Base-by-base conservation (phyloP, 352 stramenopile genomes). In the Pythium oligandrum region DNA sequence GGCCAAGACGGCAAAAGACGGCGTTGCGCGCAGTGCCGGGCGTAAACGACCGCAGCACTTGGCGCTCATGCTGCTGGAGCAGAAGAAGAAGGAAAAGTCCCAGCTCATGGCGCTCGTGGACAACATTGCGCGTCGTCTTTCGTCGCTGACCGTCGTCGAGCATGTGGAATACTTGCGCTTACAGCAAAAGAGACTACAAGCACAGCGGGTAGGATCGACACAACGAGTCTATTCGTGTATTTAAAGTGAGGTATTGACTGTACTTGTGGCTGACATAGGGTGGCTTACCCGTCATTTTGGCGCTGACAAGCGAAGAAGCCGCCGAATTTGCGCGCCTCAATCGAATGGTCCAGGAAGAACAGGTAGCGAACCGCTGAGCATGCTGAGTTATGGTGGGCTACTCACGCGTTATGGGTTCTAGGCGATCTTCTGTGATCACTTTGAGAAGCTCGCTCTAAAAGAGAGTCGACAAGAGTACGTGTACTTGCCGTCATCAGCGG, bases 161-260 rank as follows among this genome's bases (percentile, higher is more conserved):
- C 81, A 91, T 49, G 60, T 78, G 30, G 57, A 57, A 39, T 90
- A 81, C 55, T 62, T 83, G 40, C 39, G 47, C 30, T 47, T 90
- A 36, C 53, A 75, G 49, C 70, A 66, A 40, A 86, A 83, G 52
- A 48, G 71, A 0, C 62, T 64, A 3, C 39, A 68, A 3, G 75
- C 71, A 2, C 65, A 78, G 51, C 64, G 70, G 48, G 79, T 90
- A 58, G 36, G 17, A 26, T 26, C 17, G 17, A 30, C 5, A 50
- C 12, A 36, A 30, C 40, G 35, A 48, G 30, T 33, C 31, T 11
- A 33, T 36, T 2, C 26, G 32, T 40, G 26, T 48, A 4, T 2
- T 34, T 26, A 32, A 9, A 50, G 31, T 57, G 32, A 26, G 17
- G 17, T 26, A 26, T 48, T 57, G 59, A 31, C 6, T 7, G 17